These are phyloP conservation scores for Oryza punctata DNA, from an alignment of 176 grass and related monocot species.

Conservation along the genomic window DNA sequence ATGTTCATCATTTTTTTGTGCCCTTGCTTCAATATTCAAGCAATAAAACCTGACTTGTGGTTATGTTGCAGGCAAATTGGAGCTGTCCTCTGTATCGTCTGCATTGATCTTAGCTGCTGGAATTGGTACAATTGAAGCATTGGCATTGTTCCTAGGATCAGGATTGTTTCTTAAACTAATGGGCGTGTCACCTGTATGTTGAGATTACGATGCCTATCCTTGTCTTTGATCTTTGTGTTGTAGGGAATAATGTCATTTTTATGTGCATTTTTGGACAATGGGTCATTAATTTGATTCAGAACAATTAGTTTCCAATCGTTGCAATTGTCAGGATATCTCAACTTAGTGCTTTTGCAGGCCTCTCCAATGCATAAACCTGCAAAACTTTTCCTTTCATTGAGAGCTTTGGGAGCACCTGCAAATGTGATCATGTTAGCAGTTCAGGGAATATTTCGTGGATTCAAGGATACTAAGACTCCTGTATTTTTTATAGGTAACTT, in stretches of 20 bases:
- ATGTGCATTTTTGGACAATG: background rate
- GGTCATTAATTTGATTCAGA: slow-evolving; percentile 8
- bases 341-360: slow-evolving; percentile 47
- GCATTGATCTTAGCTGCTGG: slow-evolving; percentile 58
- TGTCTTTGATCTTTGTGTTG: background rate
- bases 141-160: slow-evolving; percentile 72
- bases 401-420: slow-evolving; percentile 89
- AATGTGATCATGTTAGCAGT: slow-evolving; percentile 81
- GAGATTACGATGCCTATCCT: slow-evolving; percentile 19
- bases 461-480: slow-evolving; percentile 93
- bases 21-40: background rate
- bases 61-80: slow-evolving; percentile 47
- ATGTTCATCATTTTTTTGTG: background rate
- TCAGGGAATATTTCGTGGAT: slow-evolving; percentile 92
- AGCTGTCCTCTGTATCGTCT: slow-evolving; percentile 65
- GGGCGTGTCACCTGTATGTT: slow-evolving; percentile 80
- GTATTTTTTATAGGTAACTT: slow-evolving; percentile 78
- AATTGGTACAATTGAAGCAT: slow-evolving; percentile 68
- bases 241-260: slow-evolving; percentile 8
- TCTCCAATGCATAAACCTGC: slow-evolving; percentile 79
- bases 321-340: slow-evolving; percentile 20
- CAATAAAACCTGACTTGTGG: background rate
- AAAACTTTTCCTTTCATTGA: slow-evolving; percentile 71
- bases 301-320: background rate
- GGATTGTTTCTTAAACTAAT: slow-evolving; percentile 72